A percentile compares a stretch with the other conserved stretches of the same genome.
Evolutionary conservation across 305 asterid species (phyloP).

Genomic region (Rubia tinctorum): DNA sequence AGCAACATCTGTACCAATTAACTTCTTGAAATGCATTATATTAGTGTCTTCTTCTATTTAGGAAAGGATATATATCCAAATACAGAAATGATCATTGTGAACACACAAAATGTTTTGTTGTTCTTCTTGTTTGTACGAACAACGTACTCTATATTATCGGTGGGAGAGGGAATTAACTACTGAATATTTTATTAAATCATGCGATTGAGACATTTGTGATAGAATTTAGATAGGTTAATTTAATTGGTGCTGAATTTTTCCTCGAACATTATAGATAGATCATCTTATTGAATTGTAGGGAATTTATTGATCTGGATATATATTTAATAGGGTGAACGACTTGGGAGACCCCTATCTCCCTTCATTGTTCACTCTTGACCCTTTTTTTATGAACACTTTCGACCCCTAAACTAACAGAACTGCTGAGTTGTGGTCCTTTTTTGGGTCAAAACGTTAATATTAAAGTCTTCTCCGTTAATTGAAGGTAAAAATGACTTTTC

Average conservation of each 20-base stretch:
- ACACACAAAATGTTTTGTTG: not conserved
- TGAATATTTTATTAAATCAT: not conserved
- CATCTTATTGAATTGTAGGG: not conserved
- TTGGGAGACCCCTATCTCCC: no score
- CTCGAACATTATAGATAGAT: not conserved
- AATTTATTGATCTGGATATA: not conserved
- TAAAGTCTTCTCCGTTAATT: no score
- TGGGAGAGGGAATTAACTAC: not conserved
- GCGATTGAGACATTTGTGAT: no score
- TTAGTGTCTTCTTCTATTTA: conserved; percentile 14
- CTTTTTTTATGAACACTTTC: no score
- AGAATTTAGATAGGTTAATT: not conserved
- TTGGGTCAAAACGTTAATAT: no score
- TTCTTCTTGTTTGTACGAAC: not conserved
- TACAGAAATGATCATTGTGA: not conserved
- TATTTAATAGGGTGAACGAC: no score
- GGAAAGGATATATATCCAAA: conserved; percentile 4
- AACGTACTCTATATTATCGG: not conserved
- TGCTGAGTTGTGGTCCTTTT: no score
- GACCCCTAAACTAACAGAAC: no score
- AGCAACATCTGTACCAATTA: conserved; percentile 10
- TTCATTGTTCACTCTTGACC: no score
- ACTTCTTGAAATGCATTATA: not conserved
- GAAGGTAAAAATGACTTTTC: no score
- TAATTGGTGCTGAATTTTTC: not conserved